Percentiles rank a stretch among this genome's conserved stretches.
Conservation (phyloP, 148 eudicot species). For the Vaccinium myrtillus region DNA sequence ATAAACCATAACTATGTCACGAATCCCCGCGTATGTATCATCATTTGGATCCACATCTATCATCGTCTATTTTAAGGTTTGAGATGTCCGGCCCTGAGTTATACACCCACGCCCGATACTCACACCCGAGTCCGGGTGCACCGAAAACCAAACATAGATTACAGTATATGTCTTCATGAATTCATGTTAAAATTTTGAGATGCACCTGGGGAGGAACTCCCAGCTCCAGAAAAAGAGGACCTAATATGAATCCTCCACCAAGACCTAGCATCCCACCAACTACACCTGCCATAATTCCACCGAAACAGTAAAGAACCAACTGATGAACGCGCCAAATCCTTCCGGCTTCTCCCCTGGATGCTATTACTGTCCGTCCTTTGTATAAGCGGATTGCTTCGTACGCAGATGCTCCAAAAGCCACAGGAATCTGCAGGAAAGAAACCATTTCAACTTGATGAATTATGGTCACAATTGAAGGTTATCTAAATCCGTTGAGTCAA, state of each 20-base stretch:
- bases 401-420: conserved; percentile 60
- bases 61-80: neutral
- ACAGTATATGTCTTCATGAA: neutral
- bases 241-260: conserved; percentile 94
- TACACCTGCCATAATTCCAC: conserved; percentile 71
- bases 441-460: neutral
- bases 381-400: conserved; percentile 72
- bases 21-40: neutral
- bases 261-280: conserved; percentile 92
- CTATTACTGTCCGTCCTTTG: conserved; percentile 60
- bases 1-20: neutral
- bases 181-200: conserved; percentile 6
- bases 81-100: neutral
- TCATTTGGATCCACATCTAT: neutral
- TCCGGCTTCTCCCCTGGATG: conserved; percentile 54
- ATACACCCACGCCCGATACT: neutral
- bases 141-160: neutral
- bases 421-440: conserved; percentile 57
- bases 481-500: neutral
- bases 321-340: conserved; percentile 48
- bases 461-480: neutral
- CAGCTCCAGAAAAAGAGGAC: conserved; percentile 83
- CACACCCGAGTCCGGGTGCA: conserved; percentile 4
- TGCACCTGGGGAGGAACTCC: conserved; percentile 94
- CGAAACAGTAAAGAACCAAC: conserved; percentile 46